These are phyloP conservation scores for Murraya koenigii DNA, from an alignment of 345 rosid genomes.

Conservation along the genomic window DNA sequence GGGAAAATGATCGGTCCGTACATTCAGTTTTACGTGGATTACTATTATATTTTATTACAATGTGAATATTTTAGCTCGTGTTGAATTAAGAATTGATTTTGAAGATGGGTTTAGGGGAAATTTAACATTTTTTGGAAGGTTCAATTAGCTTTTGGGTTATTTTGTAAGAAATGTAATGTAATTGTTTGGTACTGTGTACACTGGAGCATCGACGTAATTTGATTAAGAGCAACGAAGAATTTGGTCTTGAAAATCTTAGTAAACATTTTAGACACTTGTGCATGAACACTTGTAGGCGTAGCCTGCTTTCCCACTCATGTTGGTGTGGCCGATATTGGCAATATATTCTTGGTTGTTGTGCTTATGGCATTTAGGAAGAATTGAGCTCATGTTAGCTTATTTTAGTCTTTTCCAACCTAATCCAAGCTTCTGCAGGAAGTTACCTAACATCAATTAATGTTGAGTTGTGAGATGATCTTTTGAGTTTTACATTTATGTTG, in stretches of 20 bases:
- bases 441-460: neutral
- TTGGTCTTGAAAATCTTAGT: neutral
- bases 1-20: conserved; percentile 87
- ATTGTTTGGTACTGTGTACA: too few relatives aligned
- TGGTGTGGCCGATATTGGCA: neutral
- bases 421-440: neutral
- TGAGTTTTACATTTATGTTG: neutral
- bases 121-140: neutral
- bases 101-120: neutral
- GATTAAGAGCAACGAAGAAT: neutral
- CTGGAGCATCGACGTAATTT: neutral
- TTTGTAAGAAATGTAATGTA: neutral
- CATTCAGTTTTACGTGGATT: neutral
- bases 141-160: neutral
- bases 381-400: too few relatives aligned
- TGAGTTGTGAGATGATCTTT: neutral
- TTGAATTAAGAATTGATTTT: neutral
- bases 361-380: neutral
- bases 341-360: neutral
- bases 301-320: neutral
- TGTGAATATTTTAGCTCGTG: neutral
- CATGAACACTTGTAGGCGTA: neutral
- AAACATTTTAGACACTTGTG: neutral
- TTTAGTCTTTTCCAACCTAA: neutral
- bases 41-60: neutral